Evolutionary conservation across 306 rosid species (phyloP).

Genomic region (Vachellia pachyceras): DNA sequence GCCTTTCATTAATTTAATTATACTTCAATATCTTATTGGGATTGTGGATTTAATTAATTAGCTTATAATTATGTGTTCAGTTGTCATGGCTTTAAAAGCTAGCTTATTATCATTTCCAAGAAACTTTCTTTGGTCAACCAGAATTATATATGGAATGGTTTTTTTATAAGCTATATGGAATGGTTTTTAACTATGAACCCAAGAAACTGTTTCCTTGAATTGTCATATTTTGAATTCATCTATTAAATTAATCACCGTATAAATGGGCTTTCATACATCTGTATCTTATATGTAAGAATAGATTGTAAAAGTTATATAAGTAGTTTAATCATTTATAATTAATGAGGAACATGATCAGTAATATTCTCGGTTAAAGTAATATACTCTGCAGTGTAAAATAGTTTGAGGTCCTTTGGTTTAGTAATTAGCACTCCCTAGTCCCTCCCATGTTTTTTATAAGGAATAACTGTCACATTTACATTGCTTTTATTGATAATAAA

Average conservation of each 20-base stretch:
- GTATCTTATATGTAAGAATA: constrained; percentile 6
- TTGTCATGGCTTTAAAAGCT: constrained; percentile 32
- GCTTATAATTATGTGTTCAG: constrained; percentile 41
- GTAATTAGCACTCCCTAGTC: background rate
- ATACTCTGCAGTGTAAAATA: background rate
- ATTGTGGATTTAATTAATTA: constrained; percentile 39
- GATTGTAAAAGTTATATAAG: background rate
- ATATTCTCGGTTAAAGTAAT: background rate
- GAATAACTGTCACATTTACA: no score
- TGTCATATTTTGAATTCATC: constrained; percentile 28
- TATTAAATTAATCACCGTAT: constrained; percentile 31
- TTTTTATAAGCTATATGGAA: background rate
- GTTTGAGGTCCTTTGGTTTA: background rate
- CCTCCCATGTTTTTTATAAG: no score
- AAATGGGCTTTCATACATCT: constrained; percentile 4
- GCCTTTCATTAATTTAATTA: constrained; percentile 38
- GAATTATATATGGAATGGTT: background rate
- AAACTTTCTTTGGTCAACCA: constrained; percentile 48
- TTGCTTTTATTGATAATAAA: no score
- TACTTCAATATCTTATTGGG: constrained; percentile 50
- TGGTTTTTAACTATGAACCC: background rate
- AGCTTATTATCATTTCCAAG: constrained; percentile 47
- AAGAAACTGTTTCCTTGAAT: constrained; percentile 1
- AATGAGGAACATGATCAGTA: background rate
- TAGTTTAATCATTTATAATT: constrained; percentile 1